phyloP scores from a whole-genome alignment of 23 red algal species.

The Gracilaria vermiculophylla region DNA sequence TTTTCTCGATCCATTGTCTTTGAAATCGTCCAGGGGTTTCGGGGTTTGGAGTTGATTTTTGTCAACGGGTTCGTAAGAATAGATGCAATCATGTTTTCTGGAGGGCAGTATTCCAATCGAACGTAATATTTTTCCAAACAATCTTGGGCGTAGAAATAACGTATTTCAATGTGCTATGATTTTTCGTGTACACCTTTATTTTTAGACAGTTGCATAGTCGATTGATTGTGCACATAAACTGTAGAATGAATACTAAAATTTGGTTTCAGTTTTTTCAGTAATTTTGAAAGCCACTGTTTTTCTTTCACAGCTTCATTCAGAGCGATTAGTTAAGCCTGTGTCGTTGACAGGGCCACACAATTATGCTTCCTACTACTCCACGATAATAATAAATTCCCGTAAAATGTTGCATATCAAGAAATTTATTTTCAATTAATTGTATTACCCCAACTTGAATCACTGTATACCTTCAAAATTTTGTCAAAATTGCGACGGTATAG shows the following conservation, averaged over 20 bases:
- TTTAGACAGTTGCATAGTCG: not conserved
- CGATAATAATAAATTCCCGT: not conserved
- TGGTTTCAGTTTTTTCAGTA: not conserved
- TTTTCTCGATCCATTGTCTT: no score
- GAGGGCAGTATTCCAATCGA: not conserved
- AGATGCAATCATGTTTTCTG: constrained; percentile 12
- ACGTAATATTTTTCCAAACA: not conserved
- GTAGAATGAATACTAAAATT: not conserved
- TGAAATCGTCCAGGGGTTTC: no score
- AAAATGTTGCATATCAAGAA: not conserved
- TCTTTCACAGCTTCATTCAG: not conserved
- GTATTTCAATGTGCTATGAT: not conserved
- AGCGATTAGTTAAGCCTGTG: not conserved
- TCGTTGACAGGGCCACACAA: constrained; percentile 4
- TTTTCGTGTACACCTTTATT: not conserved
- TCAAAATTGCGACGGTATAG: no score
- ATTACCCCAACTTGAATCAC: constrained; percentile 5
- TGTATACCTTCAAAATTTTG: no score
- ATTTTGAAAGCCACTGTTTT: not conserved
- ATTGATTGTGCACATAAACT: constrained; percentile 20
- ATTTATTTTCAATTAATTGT: not conserved
- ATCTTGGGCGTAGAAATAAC: constrained; percentile 6
- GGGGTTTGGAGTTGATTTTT: no score
- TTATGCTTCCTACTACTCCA: not conserved
- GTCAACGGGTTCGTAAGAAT: constrained; percentile 4